phyloP scores from a whole-genome alignment of 495 filamentous ascomycete genomes.

The Aspergillus kassunensis region DNA sequence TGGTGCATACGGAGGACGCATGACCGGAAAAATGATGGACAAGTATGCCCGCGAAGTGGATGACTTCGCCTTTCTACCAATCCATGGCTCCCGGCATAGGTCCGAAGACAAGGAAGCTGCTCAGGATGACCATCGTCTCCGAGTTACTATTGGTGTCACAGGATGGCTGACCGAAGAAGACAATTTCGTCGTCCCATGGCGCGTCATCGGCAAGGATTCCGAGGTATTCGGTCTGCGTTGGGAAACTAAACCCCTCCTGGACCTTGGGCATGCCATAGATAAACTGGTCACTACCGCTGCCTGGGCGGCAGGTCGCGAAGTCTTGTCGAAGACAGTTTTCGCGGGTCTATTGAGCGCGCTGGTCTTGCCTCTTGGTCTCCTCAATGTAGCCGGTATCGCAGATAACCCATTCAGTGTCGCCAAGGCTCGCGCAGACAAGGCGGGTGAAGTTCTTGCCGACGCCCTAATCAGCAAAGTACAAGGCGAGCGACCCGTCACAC shows the following conservation, averaged over 20 bases:
- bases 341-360: conserved; percentile 63
- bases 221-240: conserved; percentile 84
- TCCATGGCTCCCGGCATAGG: conserved; percentile 47
- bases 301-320: conserved; percentile 75
- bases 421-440: conserved; percentile 80
- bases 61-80: conserved; percentile 84
- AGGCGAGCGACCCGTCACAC: conserved; percentile 81
- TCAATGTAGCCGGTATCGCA: conserved; percentile 76
- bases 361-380: conserved; percentile 69
- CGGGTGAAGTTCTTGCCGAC: conserved; percentile 80
- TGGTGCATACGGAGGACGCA: conserved; percentile 81
- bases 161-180: conserved; percentile 75
- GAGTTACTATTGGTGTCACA: conserved; percentile 76
- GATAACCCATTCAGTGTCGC: conserved; percentile 89
- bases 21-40: conserved; percentile 84
- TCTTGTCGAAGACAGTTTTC: conserved; percentile 74
- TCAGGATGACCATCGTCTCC: conserved; percentile 59
- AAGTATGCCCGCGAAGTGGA: conserved; percentile 79
- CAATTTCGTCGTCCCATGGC: conserved; percentile 73
- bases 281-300: conserved; percentile 70
- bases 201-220: conserved; percentile 59
- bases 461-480: conserved; percentile 82
- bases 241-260: conserved; percentile 73
- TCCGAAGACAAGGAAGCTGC: conserved; percentile 43
- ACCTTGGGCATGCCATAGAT: conserved; percentile 71